A percentile compares a stretch with the other conserved stretches of the same genome.
Evolutionary conservation across 768 basidiomycete species (phyloP).

Genomic region (Leccinum pellstonianum): DNA sequence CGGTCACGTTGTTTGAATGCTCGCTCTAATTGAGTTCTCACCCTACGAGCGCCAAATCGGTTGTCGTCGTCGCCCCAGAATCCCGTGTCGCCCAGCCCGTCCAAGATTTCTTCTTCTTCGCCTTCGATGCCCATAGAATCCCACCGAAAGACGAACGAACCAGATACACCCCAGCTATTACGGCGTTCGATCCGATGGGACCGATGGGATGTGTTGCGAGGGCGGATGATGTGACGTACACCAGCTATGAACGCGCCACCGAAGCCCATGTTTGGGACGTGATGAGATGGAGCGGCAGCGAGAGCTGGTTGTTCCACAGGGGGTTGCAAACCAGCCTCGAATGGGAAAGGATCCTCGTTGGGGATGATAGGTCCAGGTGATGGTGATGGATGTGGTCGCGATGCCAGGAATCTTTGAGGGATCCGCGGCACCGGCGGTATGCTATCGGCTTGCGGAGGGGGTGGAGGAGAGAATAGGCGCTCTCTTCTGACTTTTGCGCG

Average conservation of each 20-base stretch:
- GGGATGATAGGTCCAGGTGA: slow-evolving; percentile 49
- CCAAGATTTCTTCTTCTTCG: slow-evolving; percentile 11
- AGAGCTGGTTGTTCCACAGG: slow-evolving; percentile 28
- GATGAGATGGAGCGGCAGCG: slow-evolving; percentile 52
- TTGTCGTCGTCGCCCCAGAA: slow-evolving; percentile 18
- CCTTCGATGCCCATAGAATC: slow-evolving; percentile 25
- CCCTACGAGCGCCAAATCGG: slow-evolving; percentile 12
- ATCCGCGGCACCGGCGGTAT: slow-evolving; percentile 59
- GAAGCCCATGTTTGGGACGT: slow-evolving; percentile 58
- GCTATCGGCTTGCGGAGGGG: slow-evolving; percentile 37
- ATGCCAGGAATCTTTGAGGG: slow-evolving; percentile 40
- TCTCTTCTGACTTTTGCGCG: slow-evolving; percentile 17
- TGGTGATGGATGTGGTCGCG: slow-evolving; percentile 36
- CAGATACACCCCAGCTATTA: slow-evolving; percentile 25
- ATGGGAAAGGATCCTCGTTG: slow-evolving; percentile 49
- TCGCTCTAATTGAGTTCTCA: slow-evolving; percentile 22
- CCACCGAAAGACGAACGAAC: slow-evolving; percentile 32
- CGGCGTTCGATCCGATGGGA: slow-evolving; percentile 15
- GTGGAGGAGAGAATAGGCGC: slow-evolving; percentile 48
- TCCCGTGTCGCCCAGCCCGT: slow-evolving; percentile 20
- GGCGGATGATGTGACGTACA: slow-evolving; percentile 29
- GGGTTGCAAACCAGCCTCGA: slow-evolving; percentile 39
- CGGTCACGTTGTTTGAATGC: slow-evolving; percentile 23
- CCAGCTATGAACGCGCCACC: slow-evolving; percentile 61
- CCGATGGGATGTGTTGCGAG: slow-evolving; percentile 12